Conservation (phyloP, 495 filamentous ascomycete species). For the Penicillium samsonianum region DNA sequence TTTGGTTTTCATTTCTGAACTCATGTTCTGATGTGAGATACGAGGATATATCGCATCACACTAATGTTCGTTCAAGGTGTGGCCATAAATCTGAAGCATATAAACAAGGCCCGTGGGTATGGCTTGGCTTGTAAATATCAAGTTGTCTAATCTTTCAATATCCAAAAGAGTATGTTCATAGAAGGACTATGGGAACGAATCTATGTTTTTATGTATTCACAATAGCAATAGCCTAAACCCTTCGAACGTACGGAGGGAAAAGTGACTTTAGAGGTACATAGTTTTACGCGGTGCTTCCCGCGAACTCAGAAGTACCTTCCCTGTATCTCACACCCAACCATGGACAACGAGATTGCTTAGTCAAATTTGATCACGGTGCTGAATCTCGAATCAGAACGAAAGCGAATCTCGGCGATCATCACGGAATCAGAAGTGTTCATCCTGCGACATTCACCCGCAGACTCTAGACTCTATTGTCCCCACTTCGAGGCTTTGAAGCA, state of each 20-base stretch:
- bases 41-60: neutral
- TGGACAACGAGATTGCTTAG: conserved; percentile 27
- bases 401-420: conserved; percentile 40
- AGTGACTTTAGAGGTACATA: conserved; percentile 4
- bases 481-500: neutral
- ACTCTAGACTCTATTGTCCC: neutral
- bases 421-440: conserved; percentile 29
- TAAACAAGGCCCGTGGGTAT: too few relatives aligned
- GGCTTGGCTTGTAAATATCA: neutral
- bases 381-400: conserved; percentile 13
- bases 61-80: neutral
- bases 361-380: conserved; percentile 25
- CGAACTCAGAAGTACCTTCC: conserved; percentile 2
- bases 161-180: neutral
- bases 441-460: conserved; percentile 6
- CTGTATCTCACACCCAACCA: neutral
- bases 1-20: neutral
- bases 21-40: neutral
- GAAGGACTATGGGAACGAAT: neutral
- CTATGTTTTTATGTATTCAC: neutral
- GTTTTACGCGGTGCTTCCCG: neutral
- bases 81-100: neutral
- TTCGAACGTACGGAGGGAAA: neutral
- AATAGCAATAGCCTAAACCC: too few relatives aligned
- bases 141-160: neutral